phyloP scores from a whole-genome alignment of 306 rosid species.

The Acacia melanoxylon region DNA sequence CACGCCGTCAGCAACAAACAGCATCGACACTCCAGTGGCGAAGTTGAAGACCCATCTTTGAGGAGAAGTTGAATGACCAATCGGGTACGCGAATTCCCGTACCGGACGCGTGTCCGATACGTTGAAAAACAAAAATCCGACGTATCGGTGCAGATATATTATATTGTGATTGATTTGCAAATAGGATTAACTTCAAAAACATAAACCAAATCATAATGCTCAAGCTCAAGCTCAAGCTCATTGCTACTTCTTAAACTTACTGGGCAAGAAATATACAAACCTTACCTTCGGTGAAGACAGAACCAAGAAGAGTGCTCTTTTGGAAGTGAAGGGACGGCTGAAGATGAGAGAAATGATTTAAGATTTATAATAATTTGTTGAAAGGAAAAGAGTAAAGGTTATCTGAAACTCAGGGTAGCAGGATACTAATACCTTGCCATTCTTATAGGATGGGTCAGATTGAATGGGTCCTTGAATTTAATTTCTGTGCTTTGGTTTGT shows the following conservation, averaged over 20 bases:
- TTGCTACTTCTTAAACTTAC: no score
- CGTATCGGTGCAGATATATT: no score
- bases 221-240: slow-evolving; percentile 1
- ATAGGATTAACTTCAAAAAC: background rate
- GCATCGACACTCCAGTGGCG: no score
- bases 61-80: no score
- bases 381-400: background rate
- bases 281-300: slow-evolving; percentile 28
- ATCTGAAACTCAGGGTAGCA: background rate
- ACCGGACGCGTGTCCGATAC: no score
- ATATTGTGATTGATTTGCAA: no score
- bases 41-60: no score
- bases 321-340: slow-evolving; percentile 6
- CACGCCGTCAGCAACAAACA: no score
- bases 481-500: background rate
- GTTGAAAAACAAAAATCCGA: no score
- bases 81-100: no score
- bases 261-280: background rate
- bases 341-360: slow-evolving; percentile 19
- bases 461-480: slow-evolving; percentile 13
- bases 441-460: background rate
- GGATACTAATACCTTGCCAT: background rate
- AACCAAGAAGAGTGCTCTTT: slow-evolving; percentile 17
- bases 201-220: background rate
- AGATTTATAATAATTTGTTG: no score